These are phyloP conservation scores for Botrytis medusae DNA, from an alignment of 2,329 filamentous ascomycete genomes.

Conservation along the genomic window DNA sequence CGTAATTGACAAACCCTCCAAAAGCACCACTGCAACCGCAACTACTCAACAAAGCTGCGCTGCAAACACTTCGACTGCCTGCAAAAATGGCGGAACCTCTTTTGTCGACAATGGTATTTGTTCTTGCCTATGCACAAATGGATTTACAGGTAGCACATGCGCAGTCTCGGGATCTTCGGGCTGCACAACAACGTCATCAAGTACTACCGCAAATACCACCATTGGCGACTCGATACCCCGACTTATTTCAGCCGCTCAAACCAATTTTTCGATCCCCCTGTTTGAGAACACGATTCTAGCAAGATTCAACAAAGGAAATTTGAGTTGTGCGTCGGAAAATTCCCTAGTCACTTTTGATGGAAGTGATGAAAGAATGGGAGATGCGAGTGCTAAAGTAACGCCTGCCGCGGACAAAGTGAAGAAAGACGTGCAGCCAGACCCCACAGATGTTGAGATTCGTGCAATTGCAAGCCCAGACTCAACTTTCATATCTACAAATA, in stretches of 20 bases:
- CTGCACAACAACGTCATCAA: slow-evolving; percentile 54
- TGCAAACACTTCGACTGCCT: slow-evolving; percentile 60
- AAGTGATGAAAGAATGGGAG: slow-evolving; percentile 29
- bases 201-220: slow-evolving; percentile 62
- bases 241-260: slow-evolving; percentile 63
- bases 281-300: slow-evolving; percentile 68
- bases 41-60: slow-evolving; percentile 50
- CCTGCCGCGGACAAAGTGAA: neutral
- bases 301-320: slow-evolving; percentile 70
- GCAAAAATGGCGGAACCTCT: slow-evolving; percentile 73
- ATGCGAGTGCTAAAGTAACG: slow-evolving; percentile 26
- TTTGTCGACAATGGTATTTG: slow-evolving; percentile 68
- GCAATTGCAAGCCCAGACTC: slow-evolving; percentile 21
- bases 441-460: neutral
- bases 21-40: slow-evolving; percentile 21
- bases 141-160: slow-evolving; percentile 71
- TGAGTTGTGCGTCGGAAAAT: slow-evolving; percentile 84
- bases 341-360: slow-evolving; percentile 82
- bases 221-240: slow-evolving; percentile 77
- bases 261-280: slow-evolving; percentile 75
- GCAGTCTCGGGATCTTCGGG: slow-evolving; percentile 50
- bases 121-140: slow-evolving; percentile 84
- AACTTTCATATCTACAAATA: slow-evolving; percentile 20
- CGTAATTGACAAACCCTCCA: slow-evolving; percentile 54
- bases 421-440: neutral